phyloP scores from a whole-genome alignment of 2,329 filamentous ascomycete genomes.

The Aschersonia sp. region DNA sequence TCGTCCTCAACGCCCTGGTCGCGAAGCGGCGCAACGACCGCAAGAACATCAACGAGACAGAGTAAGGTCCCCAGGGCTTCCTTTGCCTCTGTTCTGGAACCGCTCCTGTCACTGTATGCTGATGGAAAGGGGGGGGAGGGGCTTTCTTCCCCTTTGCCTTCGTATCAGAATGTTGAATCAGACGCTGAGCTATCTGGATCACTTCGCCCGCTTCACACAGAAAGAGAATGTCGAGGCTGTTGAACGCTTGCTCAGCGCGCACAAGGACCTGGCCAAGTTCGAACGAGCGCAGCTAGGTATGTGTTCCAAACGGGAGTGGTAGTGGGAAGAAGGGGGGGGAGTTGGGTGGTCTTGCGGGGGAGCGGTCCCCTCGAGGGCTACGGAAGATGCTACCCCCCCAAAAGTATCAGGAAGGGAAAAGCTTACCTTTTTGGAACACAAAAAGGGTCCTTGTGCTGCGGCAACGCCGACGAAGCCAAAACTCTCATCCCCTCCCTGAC shows the following conservation, averaged over 20 bases:
- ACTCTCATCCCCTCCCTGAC: conserved; percentile 80
- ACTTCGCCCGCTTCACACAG: conserved; percentile 90
- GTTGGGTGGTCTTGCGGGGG: no score
- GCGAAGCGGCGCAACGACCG: conserved; percentile 64
- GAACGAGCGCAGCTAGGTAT: conserved; percentile 83
- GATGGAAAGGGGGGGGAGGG: conserved; percentile 1
- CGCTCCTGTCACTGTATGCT: conserved; percentile 1
- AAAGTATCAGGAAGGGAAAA: background rate
- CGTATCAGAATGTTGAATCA: conserved; percentile 57
- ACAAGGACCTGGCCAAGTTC: conserved; percentile 74
- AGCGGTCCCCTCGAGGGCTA: background rate
- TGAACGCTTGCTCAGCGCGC: conserved; percentile 67
- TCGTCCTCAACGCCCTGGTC: conserved; percentile 83
- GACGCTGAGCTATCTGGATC: conserved; percentile 83
- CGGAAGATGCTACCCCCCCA: background rate
- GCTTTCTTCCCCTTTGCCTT: background rate
- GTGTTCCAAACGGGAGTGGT: background rate
- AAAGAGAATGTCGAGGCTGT: conserved; percentile 93
- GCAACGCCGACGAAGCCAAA: conserved; percentile 88
- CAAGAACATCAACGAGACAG: conserved; percentile 73
- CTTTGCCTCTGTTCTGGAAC: no score
- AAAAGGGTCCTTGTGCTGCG: conserved; percentile 77
- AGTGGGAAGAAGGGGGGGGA: no score
- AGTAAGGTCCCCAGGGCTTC: conserved; percentile 37
- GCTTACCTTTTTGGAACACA: conserved; percentile 1